These are phyloP conservation scores for Scheffersomyces lignicola DNA, from an alignment of 1,139 yeast species.

Conservation along the genomic window DNA sequence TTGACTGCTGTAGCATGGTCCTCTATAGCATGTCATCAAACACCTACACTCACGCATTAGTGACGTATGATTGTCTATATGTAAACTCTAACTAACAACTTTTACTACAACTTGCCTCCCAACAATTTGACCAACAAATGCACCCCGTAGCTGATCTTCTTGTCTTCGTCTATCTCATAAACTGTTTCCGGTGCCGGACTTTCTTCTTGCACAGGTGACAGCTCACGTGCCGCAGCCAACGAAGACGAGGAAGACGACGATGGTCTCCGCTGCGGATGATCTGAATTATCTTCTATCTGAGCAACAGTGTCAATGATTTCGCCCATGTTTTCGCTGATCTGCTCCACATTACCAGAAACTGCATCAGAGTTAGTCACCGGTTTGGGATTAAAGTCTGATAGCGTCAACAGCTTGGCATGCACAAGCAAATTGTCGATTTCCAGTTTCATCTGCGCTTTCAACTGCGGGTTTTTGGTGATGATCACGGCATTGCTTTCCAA, in stretches of 20 bases:
- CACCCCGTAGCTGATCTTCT: conserved; percentile 60
- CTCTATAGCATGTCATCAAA: no score
- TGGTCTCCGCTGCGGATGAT: conserved; percentile 2
- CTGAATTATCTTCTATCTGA: conserved; percentile 1
- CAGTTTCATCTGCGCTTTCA: conserved; percentile 55
- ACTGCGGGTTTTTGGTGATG: conserved; percentile 63
- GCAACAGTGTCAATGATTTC: conserved; percentile 3
- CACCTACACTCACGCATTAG: no score
- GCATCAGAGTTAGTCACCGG: conserved; percentile 9
- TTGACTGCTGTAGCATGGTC: no score
- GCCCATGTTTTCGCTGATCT: conserved; percentile 6
- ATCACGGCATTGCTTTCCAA: conserved; percentile 84
- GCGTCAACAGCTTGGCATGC: conserved; percentile 50
- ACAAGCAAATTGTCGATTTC: conserved; percentile 66
- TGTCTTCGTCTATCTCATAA: conserved; percentile 49
- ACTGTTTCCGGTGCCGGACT: conserved; percentile 20
- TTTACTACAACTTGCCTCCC: conserved; percentile 66
- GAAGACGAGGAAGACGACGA: no score
- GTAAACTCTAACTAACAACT: no score
- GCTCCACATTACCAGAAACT: conserved; percentile 8
- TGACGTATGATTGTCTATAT: no score
- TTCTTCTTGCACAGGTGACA: no score
- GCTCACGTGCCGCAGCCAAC: not conserved
- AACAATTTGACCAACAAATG: conserved; percentile 63
- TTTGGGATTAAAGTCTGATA: conserved; percentile 58